Conservation (phyloP, 2,329 filamentous ascomycete species). For the Venturia nashicola region DNA sequence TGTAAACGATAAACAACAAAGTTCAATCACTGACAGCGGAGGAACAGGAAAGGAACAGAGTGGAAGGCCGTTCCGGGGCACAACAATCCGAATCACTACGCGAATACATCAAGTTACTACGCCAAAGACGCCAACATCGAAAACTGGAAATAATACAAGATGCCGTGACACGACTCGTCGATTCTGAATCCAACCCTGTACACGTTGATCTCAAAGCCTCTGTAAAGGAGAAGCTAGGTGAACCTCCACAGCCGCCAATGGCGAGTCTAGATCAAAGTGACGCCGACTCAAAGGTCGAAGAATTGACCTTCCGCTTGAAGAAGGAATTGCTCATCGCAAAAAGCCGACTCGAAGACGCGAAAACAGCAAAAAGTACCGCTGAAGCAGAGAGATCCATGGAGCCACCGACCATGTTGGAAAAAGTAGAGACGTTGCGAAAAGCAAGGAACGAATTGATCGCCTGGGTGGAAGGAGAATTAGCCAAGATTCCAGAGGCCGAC, state of each 20-base stretch:
- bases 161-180: conserved; percentile 27
- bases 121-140: conserved; percentile 31
- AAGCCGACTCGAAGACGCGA: conserved; percentile 20
- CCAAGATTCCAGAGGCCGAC: conserved; percentile 26
- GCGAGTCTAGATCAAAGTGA: conserved; percentile 15
- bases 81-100: neutral
- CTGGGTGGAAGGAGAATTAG: conserved; percentile 39
- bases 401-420: conserved; percentile 8
- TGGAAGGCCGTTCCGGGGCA: conserved; percentile 15
- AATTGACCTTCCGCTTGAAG: conserved; percentile 23
- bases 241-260: conserved; percentile 25
- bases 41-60: conserved; percentile 13
- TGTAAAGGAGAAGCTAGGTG: conserved; percentile 21
- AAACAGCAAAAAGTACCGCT: conserved; percentile 15
- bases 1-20: too few species aligned
- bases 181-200: conserved; percentile 21
- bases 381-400: conserved; percentile 7
- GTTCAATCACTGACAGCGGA: neutral
- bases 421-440: conserved; percentile 27
- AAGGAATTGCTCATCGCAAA: conserved; percentile 25
- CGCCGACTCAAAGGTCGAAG: conserved; percentile 14
- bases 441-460: conserved; percentile 37
- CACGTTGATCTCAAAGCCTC: conserved; percentile 17
- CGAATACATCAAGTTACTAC: conserved; percentile 32
- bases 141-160: conserved; percentile 35